These are phyloP conservation scores for Apiospora kogelbergensis DNA, from an alignment of 2,329 filamentous ascomycete species.

Conservation along the genomic window DNA sequence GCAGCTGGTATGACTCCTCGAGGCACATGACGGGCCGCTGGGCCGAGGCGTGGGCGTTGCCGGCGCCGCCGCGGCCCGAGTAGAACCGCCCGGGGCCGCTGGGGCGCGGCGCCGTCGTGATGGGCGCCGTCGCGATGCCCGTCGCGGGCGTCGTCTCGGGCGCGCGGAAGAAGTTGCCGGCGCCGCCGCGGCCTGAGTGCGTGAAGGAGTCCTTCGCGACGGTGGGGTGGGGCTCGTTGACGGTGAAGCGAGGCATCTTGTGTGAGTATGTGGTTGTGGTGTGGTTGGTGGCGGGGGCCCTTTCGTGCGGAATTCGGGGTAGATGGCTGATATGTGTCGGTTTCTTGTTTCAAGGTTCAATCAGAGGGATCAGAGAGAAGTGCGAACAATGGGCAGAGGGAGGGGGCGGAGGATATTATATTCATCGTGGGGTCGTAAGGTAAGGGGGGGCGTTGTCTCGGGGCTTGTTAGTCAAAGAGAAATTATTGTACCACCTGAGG, in stretches of 20 bases:
- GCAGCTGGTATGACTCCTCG: slow-evolving; percentile 63
- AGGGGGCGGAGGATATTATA: neutral
- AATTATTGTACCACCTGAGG: neutral
- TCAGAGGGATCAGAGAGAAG: neutral
- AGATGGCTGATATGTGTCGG: neutral
- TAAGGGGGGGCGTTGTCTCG: neutral
- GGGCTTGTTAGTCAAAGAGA: neutral
- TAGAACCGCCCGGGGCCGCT: slow-evolving; percentile 53
- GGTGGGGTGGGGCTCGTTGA: slow-evolving; percentile 51
- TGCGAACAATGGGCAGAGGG: neutral
- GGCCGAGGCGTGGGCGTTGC: slow-evolving; percentile 56
- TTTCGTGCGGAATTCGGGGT: neutral
- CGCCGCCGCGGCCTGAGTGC: slow-evolving; percentile 56
- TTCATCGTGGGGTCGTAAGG: slow-evolving; percentile 6
- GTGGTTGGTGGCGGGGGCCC: neutral
- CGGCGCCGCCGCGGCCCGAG: slow-evolving; percentile 66
- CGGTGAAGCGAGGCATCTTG: slow-evolving; percentile 43
- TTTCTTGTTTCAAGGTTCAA: neutral
- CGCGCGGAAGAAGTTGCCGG: slow-evolving; percentile 55
- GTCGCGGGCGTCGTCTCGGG: slow-evolving; percentile 40
- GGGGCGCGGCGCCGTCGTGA: slow-evolving; percentile 42
- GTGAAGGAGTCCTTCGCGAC: slow-evolving; percentile 46
- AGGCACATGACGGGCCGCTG: slow-evolving; percentile 63
- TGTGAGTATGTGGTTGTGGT: slow-evolving; percentile 12
- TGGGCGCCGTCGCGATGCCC: slow-evolving; percentile 44